Conservation (phyloP, 2,329 filamentous ascomycete species). For the Clonostachys byssicola region DNA sequence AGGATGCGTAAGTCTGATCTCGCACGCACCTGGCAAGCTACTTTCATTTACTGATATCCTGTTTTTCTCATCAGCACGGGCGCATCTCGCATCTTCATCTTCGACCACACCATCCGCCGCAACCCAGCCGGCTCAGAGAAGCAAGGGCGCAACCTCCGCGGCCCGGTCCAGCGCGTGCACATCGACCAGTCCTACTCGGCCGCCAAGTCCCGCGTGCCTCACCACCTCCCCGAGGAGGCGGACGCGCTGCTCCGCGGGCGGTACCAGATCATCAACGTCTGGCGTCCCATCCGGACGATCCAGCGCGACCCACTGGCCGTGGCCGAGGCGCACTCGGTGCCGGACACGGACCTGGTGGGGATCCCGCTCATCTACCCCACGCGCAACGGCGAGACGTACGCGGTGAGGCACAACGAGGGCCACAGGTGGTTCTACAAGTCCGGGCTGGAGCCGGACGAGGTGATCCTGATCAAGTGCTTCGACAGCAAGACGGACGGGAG, state of each 20-base stretch:
- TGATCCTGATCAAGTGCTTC: slow-evolving; percentile 58
- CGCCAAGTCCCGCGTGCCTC: slow-evolving; percentile 31
- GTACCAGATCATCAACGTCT: slow-evolving; percentile 50
- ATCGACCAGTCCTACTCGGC: slow-evolving; percentile 52
- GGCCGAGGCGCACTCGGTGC: slow-evolving; percentile 43
- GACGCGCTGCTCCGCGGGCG: slow-evolving; percentile 35
- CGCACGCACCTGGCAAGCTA: no score
- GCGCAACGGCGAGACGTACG: slow-evolving; percentile 43
- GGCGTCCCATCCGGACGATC: slow-evolving; percentile 46
- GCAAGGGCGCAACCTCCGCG: slow-evolving; percentile 32
- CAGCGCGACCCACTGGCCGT: slow-evolving; percentile 49
- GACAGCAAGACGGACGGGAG: slow-evolving; percentile 52
- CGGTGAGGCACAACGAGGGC: slow-evolving; percentile 29
- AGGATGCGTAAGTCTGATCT: slow-evolving; percentile 38
- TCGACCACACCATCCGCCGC: slow-evolving; percentile 55
- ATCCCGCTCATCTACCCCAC: slow-evolving; percentile 45
- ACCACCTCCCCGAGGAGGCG: slow-evolving; percentile 35
- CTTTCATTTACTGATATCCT: neutral
- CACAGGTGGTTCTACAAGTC: slow-evolving; percentile 51
- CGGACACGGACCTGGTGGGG: slow-evolving; percentile 43
- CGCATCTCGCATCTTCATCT: slow-evolving; percentile 51
- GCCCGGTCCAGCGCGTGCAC: slow-evolving; percentile 40
- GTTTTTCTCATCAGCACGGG: slow-evolving; percentile 40
- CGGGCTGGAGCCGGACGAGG: slow-evolving; percentile 45
- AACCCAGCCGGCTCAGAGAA: slow-evolving; percentile 23